Percentiles rank a stretch among this genome's conserved stretches.
These are phyloP conservation scores for Pestalotiopsis fici DNA, from an alignment of 2,329 filamentous ascomycete species.

Conservation along the genomic window DNA sequence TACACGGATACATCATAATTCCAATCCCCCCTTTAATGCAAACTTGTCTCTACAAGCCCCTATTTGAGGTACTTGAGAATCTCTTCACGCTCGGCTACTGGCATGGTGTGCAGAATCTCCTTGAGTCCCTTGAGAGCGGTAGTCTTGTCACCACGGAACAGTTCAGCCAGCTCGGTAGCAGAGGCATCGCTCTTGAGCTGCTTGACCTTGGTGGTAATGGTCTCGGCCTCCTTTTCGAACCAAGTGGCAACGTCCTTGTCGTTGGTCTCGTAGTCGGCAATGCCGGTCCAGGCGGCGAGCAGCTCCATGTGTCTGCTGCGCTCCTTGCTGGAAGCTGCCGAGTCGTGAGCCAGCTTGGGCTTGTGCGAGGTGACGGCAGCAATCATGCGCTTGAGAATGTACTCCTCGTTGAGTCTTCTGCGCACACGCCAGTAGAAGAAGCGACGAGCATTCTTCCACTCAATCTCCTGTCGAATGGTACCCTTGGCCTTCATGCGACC, in stretches of 20 bases:
- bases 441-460: slow-evolving; percentile 86
- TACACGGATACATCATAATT: background rate
- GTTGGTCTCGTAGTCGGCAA: slow-evolving; percentile 74
- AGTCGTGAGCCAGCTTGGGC: slow-evolving; percentile 26
- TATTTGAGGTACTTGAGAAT: slow-evolving; percentile 63
- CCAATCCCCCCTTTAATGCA: background rate
- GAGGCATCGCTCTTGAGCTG: slow-evolving; percentile 74
- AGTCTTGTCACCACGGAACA: slow-evolving; percentile 53
- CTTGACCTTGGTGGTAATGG: slow-evolving; percentile 82
- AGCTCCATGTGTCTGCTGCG: slow-evolving; percentile 63
- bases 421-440: slow-evolving; percentile 99
- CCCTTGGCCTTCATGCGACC: slow-evolving; percentile 99
- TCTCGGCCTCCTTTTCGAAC: slow-evolving; percentile 94
- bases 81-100: slow-evolving; percentile 84
- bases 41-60: slow-evolving; percentile 6
- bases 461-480: slow-evolving; percentile 79
- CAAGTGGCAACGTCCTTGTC: slow-evolving; percentile 86
- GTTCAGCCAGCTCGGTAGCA: slow-evolving; percentile 44
- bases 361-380: slow-evolving; percentile 37
- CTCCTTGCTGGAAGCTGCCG: slow-evolving; percentile 39
- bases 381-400: slow-evolving; percentile 88
- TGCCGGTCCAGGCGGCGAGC: slow-evolving; percentile 80
- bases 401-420: slow-evolving; percentile 94
- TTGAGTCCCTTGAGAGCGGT: slow-evolving; percentile 84
- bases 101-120: slow-evolving; percentile 82